A percentile compares a stretch with the other conserved stretches of the same genome.
Conservation (phyloP, 768 basidiomycete species). For the Exsudoporus frostii region DNA sequence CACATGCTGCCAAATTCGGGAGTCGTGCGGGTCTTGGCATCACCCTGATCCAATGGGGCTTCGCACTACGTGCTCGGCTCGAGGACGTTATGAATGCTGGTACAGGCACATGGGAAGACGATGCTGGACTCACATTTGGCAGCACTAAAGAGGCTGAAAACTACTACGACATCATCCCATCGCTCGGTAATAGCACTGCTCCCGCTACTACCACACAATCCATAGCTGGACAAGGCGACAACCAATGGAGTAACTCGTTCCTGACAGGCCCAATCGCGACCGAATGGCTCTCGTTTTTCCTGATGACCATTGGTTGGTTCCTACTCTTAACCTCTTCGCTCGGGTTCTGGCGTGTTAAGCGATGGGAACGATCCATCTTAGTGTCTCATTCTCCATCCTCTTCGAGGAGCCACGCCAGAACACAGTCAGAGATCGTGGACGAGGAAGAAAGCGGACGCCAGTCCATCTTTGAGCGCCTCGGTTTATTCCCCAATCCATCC, state of each 20-base stretch:
- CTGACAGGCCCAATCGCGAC: constrained; percentile 67
- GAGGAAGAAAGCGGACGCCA: constrained; percentile 26
- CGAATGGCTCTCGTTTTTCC: constrained; percentile 92
- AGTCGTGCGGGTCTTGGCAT: constrained; percentile 94
- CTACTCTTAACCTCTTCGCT: constrained; percentile 87
- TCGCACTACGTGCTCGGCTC: constrained; percentile 61
- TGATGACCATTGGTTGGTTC: constrained; percentile 93
- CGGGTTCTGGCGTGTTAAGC: constrained; percentile 86
- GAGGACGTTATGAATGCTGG: constrained; percentile 39
- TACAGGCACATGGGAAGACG: constrained; percentile 29
- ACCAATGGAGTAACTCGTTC: constrained; percentile 38
- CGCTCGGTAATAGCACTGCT: constrained; percentile 26
- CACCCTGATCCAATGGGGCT: constrained; percentile 94
- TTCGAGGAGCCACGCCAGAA: constrained; percentile 32
- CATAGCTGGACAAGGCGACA: constrained; percentile 5
- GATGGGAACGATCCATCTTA: constrained; percentile 79
- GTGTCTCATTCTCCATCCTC: constrained; percentile 43
- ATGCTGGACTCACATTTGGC: constrained; percentile 38
- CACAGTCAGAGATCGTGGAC: constrained; percentile 27
- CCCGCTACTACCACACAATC: constrained; percentile 12
- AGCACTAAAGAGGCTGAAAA: constrained; percentile 46
- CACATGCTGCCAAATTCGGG: constrained; percentile 90
- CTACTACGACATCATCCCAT: constrained; percentile 34
- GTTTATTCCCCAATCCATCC: constrained; percentile 14
- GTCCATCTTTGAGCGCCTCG: constrained; percentile 30